Percentiles rank a stretch among this genome's conserved stretches.
Evolutionary conservation across 2,329 filamentous ascomycete genomes (phyloP).

Genomic region (Samsoniella hepiali): DNA sequence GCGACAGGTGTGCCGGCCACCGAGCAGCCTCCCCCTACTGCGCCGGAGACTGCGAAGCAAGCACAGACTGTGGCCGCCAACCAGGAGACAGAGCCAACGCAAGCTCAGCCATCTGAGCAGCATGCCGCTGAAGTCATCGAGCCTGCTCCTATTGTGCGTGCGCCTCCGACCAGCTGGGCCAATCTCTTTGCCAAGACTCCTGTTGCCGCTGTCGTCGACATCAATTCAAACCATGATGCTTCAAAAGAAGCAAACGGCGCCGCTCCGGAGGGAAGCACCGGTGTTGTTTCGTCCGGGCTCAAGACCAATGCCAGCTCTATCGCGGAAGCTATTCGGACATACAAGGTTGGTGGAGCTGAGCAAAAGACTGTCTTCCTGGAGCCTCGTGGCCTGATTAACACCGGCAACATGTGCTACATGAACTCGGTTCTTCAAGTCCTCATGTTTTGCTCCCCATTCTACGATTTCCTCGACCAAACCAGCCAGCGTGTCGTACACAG

Average conservation of each 20-base stretch:
- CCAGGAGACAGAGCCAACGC: neutral
- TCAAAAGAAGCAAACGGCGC: slow-evolving; percentile 19
- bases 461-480: slow-evolving; percentile 85
- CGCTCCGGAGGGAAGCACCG: slow-evolving; percentile 26
- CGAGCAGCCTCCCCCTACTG: slow-evolving; percentile 1
- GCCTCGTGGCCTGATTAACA: slow-evolving; percentile 90
- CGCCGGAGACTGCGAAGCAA: neutral
- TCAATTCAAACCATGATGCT: slow-evolving; percentile 16
- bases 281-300: slow-evolving; percentile 35
- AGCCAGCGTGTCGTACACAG: slow-evolving; percentile 80
- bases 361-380: slow-evolving; percentile 76
- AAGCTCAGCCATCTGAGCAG: slow-evolving; percentile 8
- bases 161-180: slow-evolving; percentile 39
- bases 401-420: slow-evolving; percentile 99
- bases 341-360: slow-evolving; percentile 61
- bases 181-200: slow-evolving; percentile 36
- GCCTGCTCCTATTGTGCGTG: slow-evolving; percentile 26
- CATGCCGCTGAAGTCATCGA: slow-evolving; percentile 17
- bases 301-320: slow-evolving; percentile 57
- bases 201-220: slow-evolving; percentile 6
- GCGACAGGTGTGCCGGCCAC: slow-evolving; percentile 10
- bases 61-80: neutral
- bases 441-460: slow-evolving; percentile 90
- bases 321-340: slow-evolving; percentile 72
- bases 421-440: slow-evolving; percentile 97